A percentile compares a stretch with the other conserved stretches of the same genome.
Evolutionary conservation across 1,139 yeast genomes (phyloP).

Genomic region (Hyphopichia pseudoburtonii): DNA sequence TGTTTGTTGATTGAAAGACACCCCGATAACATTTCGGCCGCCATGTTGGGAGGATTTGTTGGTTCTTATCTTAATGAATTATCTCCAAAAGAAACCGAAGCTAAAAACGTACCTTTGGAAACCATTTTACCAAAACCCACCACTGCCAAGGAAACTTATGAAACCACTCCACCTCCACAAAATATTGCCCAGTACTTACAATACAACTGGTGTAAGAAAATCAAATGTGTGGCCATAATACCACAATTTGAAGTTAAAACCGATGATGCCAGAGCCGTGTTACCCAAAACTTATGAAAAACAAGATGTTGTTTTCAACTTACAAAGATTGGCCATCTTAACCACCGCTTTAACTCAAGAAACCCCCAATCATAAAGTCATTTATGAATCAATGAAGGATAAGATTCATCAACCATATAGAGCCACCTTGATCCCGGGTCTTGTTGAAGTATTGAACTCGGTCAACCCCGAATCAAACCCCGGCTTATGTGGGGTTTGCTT

Average conservation of each 20-base stretch:
- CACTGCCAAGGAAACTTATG: slow-evolving; percentile 55
- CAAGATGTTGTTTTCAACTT: slow-evolving; percentile 86
- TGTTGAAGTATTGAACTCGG: slow-evolving; percentile 71
- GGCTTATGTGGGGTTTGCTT: slow-evolving; percentile 92
- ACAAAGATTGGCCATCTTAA: slow-evolving; percentile 47
- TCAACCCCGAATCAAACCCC: slow-evolving; percentile 78
- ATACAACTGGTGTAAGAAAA: slow-evolving; percentile 77
- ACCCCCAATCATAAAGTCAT: slow-evolving; percentile 83
- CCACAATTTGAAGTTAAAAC: slow-evolving; percentile 95
- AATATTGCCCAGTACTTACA: slow-evolving; percentile 87
- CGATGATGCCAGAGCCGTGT: slow-evolving; percentile 83
- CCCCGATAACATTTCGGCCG: slow-evolving; percentile 97
- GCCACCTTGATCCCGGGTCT: slow-evolving; percentile 89
- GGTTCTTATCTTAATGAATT: slow-evolving; percentile 90
- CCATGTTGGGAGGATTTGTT: slow-evolving; percentile 98
- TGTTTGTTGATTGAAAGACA: slow-evolving; percentile 97
- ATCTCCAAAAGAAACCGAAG: slow-evolving; percentile 63
- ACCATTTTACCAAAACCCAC: slow-evolving; percentile 80
- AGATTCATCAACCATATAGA: slow-evolving; percentile 94
- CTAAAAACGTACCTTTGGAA: slow-evolving; percentile 80
- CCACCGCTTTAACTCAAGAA: slow-evolving; percentile 77
- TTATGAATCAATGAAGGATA: slow-evolving; percentile 95
- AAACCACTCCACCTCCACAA: slow-evolving; percentile 46
- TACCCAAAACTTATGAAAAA: slow-evolving; percentile 78
- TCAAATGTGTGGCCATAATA: slow-evolving; percentile 86